A percentile compares a stretch with the other conserved stretches of the same genome.
Evolutionary conservation across 129 eudicot species (phyloP).

Genomic region (Daucus carota): DH1_v3.0 NC_030386.2:39259501-39260000

Average conservation of each 20-base stretch:
- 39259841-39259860: background rate
- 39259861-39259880: background rate
- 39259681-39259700: conserved; percentile 28
- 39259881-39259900: too few species aligned
- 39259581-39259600: conserved; percentile 46
- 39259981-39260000: too few species aligned
- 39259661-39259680: conserved; percentile 7
- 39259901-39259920: too few species aligned
- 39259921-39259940: too few species aligned
- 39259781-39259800: background rate
- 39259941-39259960: too few species aligned
- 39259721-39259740: background rate
- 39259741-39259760: background rate
- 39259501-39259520: background rate
- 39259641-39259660: background rate
- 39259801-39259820: background rate
- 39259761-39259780: background rate
- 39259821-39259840: background rate
- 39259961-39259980: too few species aligned
- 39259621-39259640: conserved; percentile 22
- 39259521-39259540: background rate
- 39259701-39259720: conserved; percentile 21
- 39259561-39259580: conserved; percentile 5
- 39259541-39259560: background rate
- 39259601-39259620: conserved; percentile 37